Evolutionary conservation across 306 rosid species (phyloP).

Genomic region (Prunus salicina): DNA sequence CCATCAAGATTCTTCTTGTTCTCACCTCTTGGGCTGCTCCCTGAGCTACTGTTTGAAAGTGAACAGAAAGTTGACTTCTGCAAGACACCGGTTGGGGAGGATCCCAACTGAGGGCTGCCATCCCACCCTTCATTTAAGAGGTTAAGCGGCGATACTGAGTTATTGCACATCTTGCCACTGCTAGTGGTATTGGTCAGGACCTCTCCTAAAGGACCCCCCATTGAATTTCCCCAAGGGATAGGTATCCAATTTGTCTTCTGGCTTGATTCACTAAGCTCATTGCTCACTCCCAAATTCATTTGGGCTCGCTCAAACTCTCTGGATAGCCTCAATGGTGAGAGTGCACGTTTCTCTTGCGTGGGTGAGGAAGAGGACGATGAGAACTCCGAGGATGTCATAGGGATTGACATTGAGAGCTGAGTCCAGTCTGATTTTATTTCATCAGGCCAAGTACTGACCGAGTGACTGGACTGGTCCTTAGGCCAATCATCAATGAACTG

Average conservation of each 20-base stretch:
- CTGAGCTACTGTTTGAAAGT: conserved; percentile 51
- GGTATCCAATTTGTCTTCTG: conserved; percentile 27
- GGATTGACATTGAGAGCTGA: conserved; percentile 50
- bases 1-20: conserved; percentile 14
- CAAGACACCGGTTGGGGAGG: conserved; percentile 51
- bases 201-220: conserved; percentile 62
- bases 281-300: conserved; percentile 28
- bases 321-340: conserved; percentile 41
- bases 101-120: conserved; percentile 35
- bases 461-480: conserved; percentile 33
- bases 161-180: conserved; percentile 21
- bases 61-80: conserved; percentile 47
- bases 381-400: conserved; percentile 35
- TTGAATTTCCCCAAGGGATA: conserved; percentile 33
- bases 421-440: conserved; percentile 50
- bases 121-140: conserved; percentile 46
- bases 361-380: conserved; percentile 49
- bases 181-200: conserved; percentile 33
- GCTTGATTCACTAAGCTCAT: conserved; percentile 9
- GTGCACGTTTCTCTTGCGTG: conserved; percentile 25
- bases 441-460: conserved; percentile 40
- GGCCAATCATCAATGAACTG: conserved; percentile 46
- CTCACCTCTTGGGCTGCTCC: conserved; percentile 38
- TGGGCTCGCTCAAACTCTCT: conserved; percentile 34
- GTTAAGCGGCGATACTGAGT: conserved; percentile 26